Base-by-base conservation (phyloP, 768 basidiomycete species). In the Suillus subalutaceus region DNA sequence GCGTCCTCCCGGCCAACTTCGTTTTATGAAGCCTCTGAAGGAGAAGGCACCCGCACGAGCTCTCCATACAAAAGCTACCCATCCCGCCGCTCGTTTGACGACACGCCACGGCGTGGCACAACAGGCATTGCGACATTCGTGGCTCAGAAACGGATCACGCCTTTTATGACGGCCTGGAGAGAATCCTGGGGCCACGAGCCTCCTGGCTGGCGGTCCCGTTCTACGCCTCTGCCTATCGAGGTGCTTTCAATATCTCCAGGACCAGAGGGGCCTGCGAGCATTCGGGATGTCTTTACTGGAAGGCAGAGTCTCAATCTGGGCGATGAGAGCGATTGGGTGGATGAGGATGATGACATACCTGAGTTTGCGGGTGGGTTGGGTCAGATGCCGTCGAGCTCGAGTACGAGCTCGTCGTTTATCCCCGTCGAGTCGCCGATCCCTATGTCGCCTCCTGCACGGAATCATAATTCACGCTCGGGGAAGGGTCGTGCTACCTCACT, bases 171-270 rank as follows among this genome's bases (percentile, higher is more conserved):
- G 26, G 90, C 90, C 73, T 95, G 93, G 93, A 94, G 92, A 82
- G 93, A 93, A 76, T 86, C 90, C 8, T 95, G 93, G 93, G 93
- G 93, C 1, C 79, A 89, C 37, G 92, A 94, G 71, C 93, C 93
- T 7, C 92, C 93, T 26, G 93, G 92, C 20, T 94, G 92, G 92
- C 89, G 91, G 69, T 84, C 81, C 43, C 85, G 90, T 4, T 76
- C 75, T 61, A 83, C 80, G n/a, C 89, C 89, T 71, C 77, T 89
- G 6, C 91, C 93, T 0, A 82, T 93, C 37, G 93, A 94, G 74
- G 91, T 93, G 10, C 81, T 93, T 15, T 85, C 86, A n/a, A 85
- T 93, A 56, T 90, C 86, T 1, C 84, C 89, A 32, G 78, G 70
- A 61, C 67, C 70, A 43, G 72, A 81, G 69, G 67, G 60, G n/a